phyloP scores from a whole-genome alignment of 331 rosid genomes.

The Quercus phellos region DNA sequence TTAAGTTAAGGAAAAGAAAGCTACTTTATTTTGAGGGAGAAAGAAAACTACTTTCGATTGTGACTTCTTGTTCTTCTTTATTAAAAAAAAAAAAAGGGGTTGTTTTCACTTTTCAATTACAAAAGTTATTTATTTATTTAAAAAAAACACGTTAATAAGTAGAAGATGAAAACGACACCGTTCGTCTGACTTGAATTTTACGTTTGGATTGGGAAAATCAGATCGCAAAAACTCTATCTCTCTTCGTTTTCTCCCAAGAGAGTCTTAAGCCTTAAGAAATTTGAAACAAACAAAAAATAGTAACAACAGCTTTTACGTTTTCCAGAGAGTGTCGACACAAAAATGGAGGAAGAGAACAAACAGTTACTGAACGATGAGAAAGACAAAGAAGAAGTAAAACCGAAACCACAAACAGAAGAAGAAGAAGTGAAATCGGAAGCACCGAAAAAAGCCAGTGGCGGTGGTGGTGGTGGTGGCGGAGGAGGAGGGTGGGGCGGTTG shows the following conservation, averaged over 20 bases:
- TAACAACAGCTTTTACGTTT: background rate
- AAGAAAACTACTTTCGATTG: no score
- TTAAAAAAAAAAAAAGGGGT: no score
- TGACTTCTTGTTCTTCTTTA: no score
- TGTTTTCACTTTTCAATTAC: no score
- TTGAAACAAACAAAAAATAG: no score
- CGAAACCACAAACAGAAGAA: conserved; percentile 23
- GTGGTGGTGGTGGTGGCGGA: conserved; percentile 57
- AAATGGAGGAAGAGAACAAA: conserved; percentile 70
- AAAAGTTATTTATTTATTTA: no score
- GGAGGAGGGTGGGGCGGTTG: conserved; percentile 87
- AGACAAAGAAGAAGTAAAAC: conserved; percentile 8
- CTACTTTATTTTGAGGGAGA: no score
- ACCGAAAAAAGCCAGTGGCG: background rate
- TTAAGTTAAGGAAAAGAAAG: no score
- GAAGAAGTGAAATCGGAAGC: conserved; percentile 7
- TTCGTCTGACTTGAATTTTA: background rate
- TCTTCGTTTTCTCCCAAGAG: no score
- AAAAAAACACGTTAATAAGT: no score
- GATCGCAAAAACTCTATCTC: background rate
- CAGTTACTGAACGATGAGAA: conserved; percentile 46
- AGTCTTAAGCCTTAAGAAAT: no score
- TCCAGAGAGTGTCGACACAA: background rate
- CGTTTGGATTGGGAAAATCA: background rate
- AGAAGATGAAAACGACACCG: background rate